A percentile compares a stretch with the other conserved stretches of the same genome.
These are phyloP conservation scores for Pseudozyma thailandica DNA, from an alignment of 1,284 basidiomycete species.

Conservation along the genomic window DNA sequence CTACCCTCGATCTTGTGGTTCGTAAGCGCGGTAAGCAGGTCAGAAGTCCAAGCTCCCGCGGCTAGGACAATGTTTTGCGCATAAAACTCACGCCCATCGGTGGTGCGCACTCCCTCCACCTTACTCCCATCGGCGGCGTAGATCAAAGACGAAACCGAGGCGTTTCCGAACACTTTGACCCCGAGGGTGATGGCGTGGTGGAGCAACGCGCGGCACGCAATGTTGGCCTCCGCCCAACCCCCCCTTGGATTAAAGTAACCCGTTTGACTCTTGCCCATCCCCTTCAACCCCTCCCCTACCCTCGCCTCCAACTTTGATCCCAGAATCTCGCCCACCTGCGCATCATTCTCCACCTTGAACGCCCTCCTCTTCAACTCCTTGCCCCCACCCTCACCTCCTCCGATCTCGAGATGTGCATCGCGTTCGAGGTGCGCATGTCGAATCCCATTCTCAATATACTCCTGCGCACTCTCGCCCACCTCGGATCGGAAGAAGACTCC, in stretches of 20 bases:
- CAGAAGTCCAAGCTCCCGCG: slow-evolving; percentile 84
- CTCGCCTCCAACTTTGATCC: background rate
- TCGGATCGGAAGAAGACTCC: slow-evolving; percentile 58
- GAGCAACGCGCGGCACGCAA: slow-evolving; percentile 75
- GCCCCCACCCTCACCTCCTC: background rate
- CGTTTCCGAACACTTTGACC: slow-evolving; percentile 74
- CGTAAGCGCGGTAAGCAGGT: slow-evolving; percentile 72
- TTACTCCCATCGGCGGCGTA: slow-evolving; percentile 59
- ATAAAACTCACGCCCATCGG: slow-evolving; percentile 73
- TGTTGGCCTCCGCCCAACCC: slow-evolving; percentile 85
- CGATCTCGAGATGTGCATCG: slow-evolving; percentile 20
- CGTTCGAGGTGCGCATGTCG: slow-evolving; percentile 21
- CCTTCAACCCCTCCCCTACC: slow-evolving; percentile 23
- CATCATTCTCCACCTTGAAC: slow-evolving; percentile 17
- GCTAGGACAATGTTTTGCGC: slow-evolving; percentile 77
- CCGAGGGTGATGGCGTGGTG: slow-evolving; percentile 74
- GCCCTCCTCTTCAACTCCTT: slow-evolving; percentile 17
- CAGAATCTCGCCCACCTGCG: slow-evolving; percentile 27
- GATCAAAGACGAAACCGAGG: slow-evolving; percentile 71
- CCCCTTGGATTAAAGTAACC: slow-evolving; percentile 81
- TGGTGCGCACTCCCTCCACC: slow-evolving; percentile 76
- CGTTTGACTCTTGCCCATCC: slow-evolving; percentile 39
- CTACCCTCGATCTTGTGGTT: slow-evolving; percentile 19
- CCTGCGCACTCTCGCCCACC: slow-evolving; percentile 6
- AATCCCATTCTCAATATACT: slow-evolving; percentile 42